Conservation (phyloP, 1,139 yeast species). For the Tardiomyces depauwii region DNA sequence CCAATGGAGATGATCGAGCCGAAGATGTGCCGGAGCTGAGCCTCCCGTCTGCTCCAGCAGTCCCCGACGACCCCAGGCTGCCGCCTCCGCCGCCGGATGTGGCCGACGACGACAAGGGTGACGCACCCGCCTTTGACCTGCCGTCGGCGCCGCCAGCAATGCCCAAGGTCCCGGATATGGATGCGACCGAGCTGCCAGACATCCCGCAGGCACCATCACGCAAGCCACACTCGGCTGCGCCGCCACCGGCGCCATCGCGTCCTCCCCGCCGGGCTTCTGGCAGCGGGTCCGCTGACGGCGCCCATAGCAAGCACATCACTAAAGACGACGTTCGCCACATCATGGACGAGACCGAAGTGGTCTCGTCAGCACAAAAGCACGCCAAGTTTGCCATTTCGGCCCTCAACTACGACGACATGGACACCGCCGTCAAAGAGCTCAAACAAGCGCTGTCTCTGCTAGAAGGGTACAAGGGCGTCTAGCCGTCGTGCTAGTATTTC, state of each 20-base stretch:
- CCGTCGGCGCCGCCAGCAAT: conserved; percentile 7
- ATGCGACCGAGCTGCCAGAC: conserved; percentile 1
- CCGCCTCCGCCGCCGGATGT: conserved; percentile 5
- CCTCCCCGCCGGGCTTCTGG: not conserved
- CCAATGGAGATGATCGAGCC: not conserved
- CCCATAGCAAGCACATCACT: conserved; percentile 17
- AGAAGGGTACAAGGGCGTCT: conserved; percentile 4
- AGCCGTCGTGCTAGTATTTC: no score
- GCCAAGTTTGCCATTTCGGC: conserved; percentile 93
- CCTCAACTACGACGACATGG: conserved; percentile 76
- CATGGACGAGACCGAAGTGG: conserved; percentile 48
- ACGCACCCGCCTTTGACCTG: conserved; percentile 4
- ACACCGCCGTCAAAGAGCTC: conserved; percentile 73
- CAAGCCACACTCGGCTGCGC: conserved; percentile 6
- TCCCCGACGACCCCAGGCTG: conserved; percentile 1
- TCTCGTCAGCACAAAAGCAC: conserved; percentile 65
- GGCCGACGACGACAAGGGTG: conserved; percentile 1
- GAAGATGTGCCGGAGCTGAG: conserved; percentile 1
- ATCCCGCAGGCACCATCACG: not conserved
- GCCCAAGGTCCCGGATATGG: not conserved
- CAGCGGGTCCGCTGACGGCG: conserved; percentile 2
- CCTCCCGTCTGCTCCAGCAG: conserved; percentile 10
- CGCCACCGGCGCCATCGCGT: conserved; percentile 7
- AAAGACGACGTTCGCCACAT: conserved; percentile 39
- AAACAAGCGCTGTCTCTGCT: conserved; percentile 42